Evolutionary conservation across 331 rosid genomes (phyloP), one percentile per base, ranked within the genome.

Genomic region (Quercus phellos): DNA sequence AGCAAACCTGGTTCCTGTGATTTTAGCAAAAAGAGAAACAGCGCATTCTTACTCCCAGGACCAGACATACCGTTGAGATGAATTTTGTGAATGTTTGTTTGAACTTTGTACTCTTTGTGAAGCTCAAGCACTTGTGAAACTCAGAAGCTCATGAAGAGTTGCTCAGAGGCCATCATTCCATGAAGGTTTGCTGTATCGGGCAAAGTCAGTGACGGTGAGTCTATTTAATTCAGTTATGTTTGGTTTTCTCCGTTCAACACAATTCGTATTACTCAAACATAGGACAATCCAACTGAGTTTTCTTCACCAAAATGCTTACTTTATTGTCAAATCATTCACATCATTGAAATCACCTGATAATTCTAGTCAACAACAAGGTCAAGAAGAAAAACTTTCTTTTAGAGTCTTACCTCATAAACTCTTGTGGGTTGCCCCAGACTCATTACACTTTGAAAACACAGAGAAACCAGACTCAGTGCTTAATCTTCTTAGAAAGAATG

Each of bases 401-500:
- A 27, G 11, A 2, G 42, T 61, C 69, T 61, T 2, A 29, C 69
- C 69, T 29, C 21, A 61, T 61, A 61, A 61, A 61, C 27, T 27
- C 42, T 27, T 61, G 69, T 27, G 42, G 69, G 42, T 16, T 61
- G 42, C 2, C 69, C 38, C 38, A 35, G 42, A 35, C 42, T 35
- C 42, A 35, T 35, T 27, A 14, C 3, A 14, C 19, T 11, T 26
- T 27, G 12, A 26, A 29, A 61, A 1, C 42, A 38, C 12, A 61
- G 68, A 29, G 35, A 61, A n/a, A 61, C 42, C 69, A 27, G 69
- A 61, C 9, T 61, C 69, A 14, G 69, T 27, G 69, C 42, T 14
- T 61, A 61, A 29, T 29, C 21, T 61, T 5, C 69, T 61, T 35
- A 61, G 77, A 63, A 51, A 32, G 17, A 34, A 80, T 11, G 85